Percentiles rank a stretch among this genome's conserved stretches.
These are phyloP conservation scores for Clonostachys chloroleuca DNA, from an alignment of 2,329 filamentous ascomycete genomes.

Conservation along the genomic window DNA sequence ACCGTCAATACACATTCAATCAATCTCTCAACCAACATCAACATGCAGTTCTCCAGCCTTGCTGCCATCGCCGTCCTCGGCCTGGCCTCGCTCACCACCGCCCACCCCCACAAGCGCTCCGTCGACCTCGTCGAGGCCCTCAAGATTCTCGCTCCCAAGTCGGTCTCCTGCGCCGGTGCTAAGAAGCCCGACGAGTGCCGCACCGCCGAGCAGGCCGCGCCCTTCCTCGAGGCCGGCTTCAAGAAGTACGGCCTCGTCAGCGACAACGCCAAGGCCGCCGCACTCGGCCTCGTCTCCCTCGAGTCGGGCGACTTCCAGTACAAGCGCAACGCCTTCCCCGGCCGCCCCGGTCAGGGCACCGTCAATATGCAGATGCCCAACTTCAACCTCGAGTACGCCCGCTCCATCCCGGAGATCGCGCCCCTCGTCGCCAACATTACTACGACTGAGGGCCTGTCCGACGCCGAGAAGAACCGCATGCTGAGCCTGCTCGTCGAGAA, in stretches of 20 bases:
- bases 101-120: slow-evolving; percentile 1
- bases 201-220: slow-evolving; percentile 57
- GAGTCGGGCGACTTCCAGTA: slow-evolving; percentile 68
- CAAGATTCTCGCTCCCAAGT: slow-evolving; percentile 50
- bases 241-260: slow-evolving; percentile 47
- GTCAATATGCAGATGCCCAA: slow-evolving; percentile 45
- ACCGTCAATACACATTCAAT: no score
- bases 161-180: slow-evolving; percentile 44
- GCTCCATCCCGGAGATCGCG: slow-evolving; percentile 29
- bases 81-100: neutral
- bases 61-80: slow-evolving; percentile 5
- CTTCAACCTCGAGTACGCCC: slow-evolving; percentile 44
- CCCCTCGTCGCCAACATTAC: slow-evolving; percentile 20
- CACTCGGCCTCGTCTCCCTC: slow-evolving; percentile 66
- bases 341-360: slow-evolving; percentile 67
- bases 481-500: slow-evolving; percentile 33
- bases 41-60: neutral
- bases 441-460: slow-evolving; percentile 14
- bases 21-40: neutral
- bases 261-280: slow-evolving; percentile 60
- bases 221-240: slow-evolving; percentile 52
- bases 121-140: slow-evolving; percentile 32
- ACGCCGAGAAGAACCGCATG: slow-evolving; percentile 28
- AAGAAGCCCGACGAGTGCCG: slow-evolving; percentile 51
- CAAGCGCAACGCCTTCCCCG: slow-evolving; percentile 58